Percentiles rank a stretch among this genome's conserved stretches.
These are phyloP conservation scores for Phytophthora cryptogea DNA, from an alignment of 352 stramenopile genomes.

Conservation along the genomic window DNA sequence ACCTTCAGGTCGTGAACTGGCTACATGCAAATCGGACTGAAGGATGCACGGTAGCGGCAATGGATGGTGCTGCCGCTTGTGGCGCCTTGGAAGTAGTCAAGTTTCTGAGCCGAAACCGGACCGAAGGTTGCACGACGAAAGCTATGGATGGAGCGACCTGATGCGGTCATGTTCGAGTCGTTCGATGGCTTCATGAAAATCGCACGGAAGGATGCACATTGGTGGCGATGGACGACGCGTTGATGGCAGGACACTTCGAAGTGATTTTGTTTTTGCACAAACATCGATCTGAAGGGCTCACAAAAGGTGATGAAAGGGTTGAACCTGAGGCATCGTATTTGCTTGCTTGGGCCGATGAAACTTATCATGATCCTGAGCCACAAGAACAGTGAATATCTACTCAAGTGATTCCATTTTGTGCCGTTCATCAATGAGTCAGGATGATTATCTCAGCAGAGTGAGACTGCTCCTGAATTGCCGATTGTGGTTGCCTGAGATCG, in stretches of 20 bases:
- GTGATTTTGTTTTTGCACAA: conserved; percentile 3
- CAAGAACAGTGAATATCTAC: neutral
- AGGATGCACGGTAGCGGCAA: neutral
- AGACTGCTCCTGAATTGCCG: too few species aligned
- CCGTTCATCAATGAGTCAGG: too few species aligned
- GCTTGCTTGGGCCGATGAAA: neutral
- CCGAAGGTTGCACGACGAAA: neutral
- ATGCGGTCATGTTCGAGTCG: conserved; percentile 1
- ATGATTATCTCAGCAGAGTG: too few species aligned
- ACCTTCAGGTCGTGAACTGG: conserved; percentile 6
- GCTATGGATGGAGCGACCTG: conserved; percentile 3
- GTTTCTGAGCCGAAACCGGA: conserved; percentile 2
- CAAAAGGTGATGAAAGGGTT: neutral
- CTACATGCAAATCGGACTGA: neutral
- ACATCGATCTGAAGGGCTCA: neutral
- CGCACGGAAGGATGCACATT: conserved; percentile 11
- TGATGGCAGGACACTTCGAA: neutral
- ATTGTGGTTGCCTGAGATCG: neutral
- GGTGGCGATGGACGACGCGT: conserved; percentile 2
- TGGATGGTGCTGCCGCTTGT: conserved; percentile 2
- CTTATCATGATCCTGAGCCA: neutral
- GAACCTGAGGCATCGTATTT: neutral
- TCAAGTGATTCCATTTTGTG: neutral
- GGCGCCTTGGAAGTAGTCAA: conserved; percentile 3
- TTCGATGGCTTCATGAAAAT: conserved; percentile 8